These are phyloP conservation scores for Hyphodiscus sp. DNA, from an alignment of 2,329 filamentous ascomycete genomes.

Conservation along the genomic window DNA sequence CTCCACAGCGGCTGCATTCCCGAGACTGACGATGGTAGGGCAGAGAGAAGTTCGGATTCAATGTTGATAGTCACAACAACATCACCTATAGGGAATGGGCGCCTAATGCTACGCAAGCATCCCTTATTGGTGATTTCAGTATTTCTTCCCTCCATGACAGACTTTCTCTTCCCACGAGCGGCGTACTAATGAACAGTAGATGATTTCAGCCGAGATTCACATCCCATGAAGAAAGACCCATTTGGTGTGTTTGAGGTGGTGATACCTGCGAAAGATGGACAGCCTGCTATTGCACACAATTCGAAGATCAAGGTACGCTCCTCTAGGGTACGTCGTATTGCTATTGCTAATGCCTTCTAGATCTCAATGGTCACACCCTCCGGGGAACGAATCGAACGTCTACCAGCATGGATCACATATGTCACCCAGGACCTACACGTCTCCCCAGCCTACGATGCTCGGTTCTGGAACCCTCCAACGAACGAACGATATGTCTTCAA, in stretches of 20 bases:
- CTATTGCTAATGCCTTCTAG: constrained; percentile 38
- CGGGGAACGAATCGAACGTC: constrained; percentile 75
- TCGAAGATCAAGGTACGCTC: constrained; percentile 82
- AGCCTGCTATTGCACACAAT: constrained; percentile 79
- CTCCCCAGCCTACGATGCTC: constrained; percentile 87
- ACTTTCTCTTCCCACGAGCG: constrained; percentile 3
- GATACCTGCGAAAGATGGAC: constrained; percentile 65
- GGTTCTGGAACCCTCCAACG: constrained; percentile 91
- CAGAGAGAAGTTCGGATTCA: constrained; percentile 80
- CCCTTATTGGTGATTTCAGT: constrained; percentile 93
- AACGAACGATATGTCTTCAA: constrained; percentile 78
- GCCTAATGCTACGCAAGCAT: constrained; percentile 78
- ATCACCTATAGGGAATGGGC: constrained; percentile 96
- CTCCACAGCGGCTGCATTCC: background rate
- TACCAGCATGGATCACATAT: constrained; percentile 96
- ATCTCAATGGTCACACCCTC: constrained; percentile 75
- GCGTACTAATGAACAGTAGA: constrained; percentile 44
- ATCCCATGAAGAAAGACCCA: constrained; percentile 78
- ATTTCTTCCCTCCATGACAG: constrained; percentile 21
- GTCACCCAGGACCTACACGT: constrained; percentile 89
- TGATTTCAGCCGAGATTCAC: constrained; percentile 75
- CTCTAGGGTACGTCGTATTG: background rate
- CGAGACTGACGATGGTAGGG: constrained; percentile 48
- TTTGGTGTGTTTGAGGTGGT: constrained; percentile 85
- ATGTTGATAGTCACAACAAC: constrained; percentile 72